A percentile compares a stretch with the other conserved stretches of the same genome.
Conservation (phyloP, 2,329 filamentous ascomycete species). For the Stachybotrys chartarum region DNA sequence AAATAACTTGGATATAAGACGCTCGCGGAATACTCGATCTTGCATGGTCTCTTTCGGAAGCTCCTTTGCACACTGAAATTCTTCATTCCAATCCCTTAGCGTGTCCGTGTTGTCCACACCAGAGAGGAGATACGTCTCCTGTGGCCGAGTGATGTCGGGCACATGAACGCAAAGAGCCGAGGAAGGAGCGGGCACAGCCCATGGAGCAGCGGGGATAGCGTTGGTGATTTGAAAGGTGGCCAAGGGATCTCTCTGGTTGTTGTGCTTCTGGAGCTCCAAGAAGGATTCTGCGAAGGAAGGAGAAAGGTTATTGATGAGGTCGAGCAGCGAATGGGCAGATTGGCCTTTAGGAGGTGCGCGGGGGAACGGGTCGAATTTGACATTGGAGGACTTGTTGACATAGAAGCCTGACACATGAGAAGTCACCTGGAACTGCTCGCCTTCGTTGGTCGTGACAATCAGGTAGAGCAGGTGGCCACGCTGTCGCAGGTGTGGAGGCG, state of each 20-base stretch:
- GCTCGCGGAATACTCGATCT: constrained; percentile 91
- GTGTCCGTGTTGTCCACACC: constrained; percentile 93
- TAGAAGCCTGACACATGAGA: constrained; percentile 92
- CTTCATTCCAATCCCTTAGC: constrained; percentile 96
- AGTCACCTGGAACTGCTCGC: constrained; percentile 91
- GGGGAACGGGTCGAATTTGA: constrained; percentile 88
- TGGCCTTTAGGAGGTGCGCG: constrained; percentile 70
- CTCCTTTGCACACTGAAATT: constrained; percentile 94
- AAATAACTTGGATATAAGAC: constrained; percentile 89
- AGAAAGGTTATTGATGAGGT: constrained; percentile 70
- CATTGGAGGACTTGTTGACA: constrained; percentile 92
- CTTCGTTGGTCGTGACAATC: constrained; percentile 82
- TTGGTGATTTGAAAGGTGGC: constrained; percentile 95
- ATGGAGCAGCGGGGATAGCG: constrained; percentile 84
- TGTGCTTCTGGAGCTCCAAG: constrained; percentile 72
- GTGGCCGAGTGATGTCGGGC: constrained; percentile 78
- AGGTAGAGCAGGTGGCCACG: constrained; percentile 91
- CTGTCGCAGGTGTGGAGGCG: constrained; percentile 82
- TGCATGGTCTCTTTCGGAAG: constrained; percentile 90
- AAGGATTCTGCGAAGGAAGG: constrained; percentile 76
- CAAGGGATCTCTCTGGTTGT: constrained; percentile 78
- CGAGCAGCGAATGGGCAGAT: constrained; percentile 79
- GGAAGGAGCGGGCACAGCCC: constrained; percentile 69
- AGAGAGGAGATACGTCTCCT: constrained; percentile 85
- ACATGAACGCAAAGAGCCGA: constrained; percentile 64